Evolutionary conservation across 805 yeast genomes (phyloP).

Genomic region (Wickerhamomyces sydowiorum): DNA sequence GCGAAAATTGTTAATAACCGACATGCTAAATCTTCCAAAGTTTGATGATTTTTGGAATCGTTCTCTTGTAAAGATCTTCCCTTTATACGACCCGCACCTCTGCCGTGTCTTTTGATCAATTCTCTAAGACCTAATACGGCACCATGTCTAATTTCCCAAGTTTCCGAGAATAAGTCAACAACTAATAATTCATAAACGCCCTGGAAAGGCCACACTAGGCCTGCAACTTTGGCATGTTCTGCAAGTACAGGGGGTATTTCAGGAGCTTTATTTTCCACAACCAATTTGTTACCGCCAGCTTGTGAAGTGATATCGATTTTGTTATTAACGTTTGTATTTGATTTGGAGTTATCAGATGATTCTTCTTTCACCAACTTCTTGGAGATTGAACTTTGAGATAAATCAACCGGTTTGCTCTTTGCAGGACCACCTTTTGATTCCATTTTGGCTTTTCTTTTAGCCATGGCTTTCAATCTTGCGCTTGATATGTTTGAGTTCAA

Average conservation of each 20-base stretch:
- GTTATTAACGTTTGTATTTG: slow-evolving; percentile 26
- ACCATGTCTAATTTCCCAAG: slow-evolving; percentile 96
- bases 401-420: slow-evolving; percentile 50
- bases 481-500: slow-evolving; percentile 36
- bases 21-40: slow-evolving; percentile 84
- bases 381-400: slow-evolving; percentile 67
- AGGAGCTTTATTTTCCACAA: slow-evolving; percentile 69
- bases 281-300: slow-evolving; percentile 73
- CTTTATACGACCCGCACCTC: slow-evolving; percentile 75
- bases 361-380: slow-evolving; percentile 38
- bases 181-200: slow-evolving; percentile 81
- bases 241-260: slow-evolving; percentile 63
- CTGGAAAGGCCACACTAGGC: slow-evolving; percentile 89
- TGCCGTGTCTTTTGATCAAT: slow-evolving; percentile 73
- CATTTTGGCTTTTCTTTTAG: slow-evolving; percentile 82
- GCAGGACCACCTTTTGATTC: slow-evolving; percentile 47
- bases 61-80: slow-evolving; percentile 61
- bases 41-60: slow-evolving; percentile 53
- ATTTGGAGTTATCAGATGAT: slow-evolving; percentile 13
- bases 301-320: slow-evolving; percentile 68
- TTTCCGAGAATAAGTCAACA: slow-evolving; percentile 73
- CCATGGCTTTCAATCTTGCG: slow-evolving; percentile 88
- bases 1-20: slow-evolving; percentile 83
- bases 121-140: slow-evolving; percentile 91
- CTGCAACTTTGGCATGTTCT: slow-evolving; percentile 65